Conservation (phyloP, 495 filamentous ascomycete genomes). For the Penicillium salamii region DNA sequence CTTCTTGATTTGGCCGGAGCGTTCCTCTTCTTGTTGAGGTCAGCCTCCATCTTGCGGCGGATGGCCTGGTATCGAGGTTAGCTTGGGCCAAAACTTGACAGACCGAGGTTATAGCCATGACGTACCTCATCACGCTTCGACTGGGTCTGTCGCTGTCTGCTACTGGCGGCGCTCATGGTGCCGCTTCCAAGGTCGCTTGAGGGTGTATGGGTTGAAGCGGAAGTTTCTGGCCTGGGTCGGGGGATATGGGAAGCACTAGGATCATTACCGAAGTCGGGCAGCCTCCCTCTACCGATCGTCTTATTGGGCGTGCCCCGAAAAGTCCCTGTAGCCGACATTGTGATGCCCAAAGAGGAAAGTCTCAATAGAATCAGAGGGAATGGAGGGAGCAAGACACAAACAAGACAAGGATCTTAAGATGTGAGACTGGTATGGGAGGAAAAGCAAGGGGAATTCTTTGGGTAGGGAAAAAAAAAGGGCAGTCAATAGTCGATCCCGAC, state of each 20-base stretch:
- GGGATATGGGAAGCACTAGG: conserved; percentile 72
- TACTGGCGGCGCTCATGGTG: conserved; percentile 70
- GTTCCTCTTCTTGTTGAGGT: conserved; percentile 96
- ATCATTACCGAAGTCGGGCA: conserved; percentile 66
- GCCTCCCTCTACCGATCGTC: conserved; percentile 58
- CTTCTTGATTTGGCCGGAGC: conserved; percentile 70
- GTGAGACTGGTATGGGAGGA: conserved; percentile 16
- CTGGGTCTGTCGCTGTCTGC: conserved; percentile 86
- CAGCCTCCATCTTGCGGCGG: conserved; percentile 90
- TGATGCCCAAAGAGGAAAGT: conserved; percentile 20
- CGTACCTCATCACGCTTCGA: conserved; percentile 96
- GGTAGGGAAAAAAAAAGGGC: conserved; percentile 15
- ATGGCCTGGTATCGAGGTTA: conserved; percentile 65
- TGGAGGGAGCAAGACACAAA: conserved; percentile 15
- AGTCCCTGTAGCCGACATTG: conserved; percentile 60
- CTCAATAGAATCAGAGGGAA: conserved; percentile 14
- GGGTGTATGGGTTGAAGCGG: conserved; percentile 58
- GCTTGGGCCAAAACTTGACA: background rate
- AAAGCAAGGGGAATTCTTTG: conserved; percentile 15
- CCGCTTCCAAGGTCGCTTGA: conserved; percentile 47
- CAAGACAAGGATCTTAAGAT: conserved; percentile 14
- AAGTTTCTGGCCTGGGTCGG: conserved; percentile 71
- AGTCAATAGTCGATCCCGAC: conserved; percentile 27
- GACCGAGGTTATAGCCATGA: background rate
- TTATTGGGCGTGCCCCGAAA: conserved; percentile 46